A percentile compares a stretch with the other conserved stretches of the same genome.
These are phyloP conservation scores for Rutstroemia sp. DNA, from an alignment of 2,329 filamentous ascomycete species.

Conservation along the genomic window DNA sequence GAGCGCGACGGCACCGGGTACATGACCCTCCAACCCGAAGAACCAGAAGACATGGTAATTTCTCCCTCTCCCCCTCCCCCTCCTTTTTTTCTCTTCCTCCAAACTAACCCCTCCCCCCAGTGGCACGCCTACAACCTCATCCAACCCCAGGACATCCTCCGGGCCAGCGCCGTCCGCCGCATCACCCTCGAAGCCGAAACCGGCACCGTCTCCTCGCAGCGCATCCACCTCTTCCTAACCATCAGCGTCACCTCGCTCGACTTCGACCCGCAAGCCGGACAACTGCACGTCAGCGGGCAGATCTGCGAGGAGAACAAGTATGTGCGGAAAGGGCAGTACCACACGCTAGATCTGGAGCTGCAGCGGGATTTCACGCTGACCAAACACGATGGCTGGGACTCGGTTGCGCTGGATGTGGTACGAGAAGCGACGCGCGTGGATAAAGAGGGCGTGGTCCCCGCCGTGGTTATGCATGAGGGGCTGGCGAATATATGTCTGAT, in stretches of 20 bases:
- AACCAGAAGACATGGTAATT: slow-evolving; percentile 66
- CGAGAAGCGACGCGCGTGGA: slow-evolving; percentile 72
- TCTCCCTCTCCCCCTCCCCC: background rate
- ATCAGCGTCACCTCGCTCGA: slow-evolving; percentile 60
- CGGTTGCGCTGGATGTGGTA: slow-evolving; percentile 71
- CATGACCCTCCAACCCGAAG: slow-evolving; percentile 61
- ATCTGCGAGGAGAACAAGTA: slow-evolving; percentile 60
- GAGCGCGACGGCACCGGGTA: slow-evolving; percentile 58
- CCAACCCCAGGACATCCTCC: slow-evolving; percentile 54
- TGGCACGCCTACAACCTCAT: slow-evolving; percentile 74
- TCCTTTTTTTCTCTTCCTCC: no score
- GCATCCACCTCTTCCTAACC: slow-evolving; percentile 56
- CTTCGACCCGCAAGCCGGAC: slow-evolving; percentile 60
- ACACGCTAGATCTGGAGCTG: slow-evolving; percentile 77
- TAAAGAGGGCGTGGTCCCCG: slow-evolving; percentile 74
- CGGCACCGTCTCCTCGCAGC: slow-evolving; percentile 54
- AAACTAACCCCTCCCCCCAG: slow-evolving; percentile 30
- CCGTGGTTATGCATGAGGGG: slow-evolving; percentile 90
- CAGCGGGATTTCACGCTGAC: slow-evolving; percentile 82
- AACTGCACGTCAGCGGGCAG: slow-evolving; percentile 61
- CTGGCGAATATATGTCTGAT: slow-evolving; percentile 77
- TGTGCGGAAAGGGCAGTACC: slow-evolving; percentile 59
- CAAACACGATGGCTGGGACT: slow-evolving; percentile 85
- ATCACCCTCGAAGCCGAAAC: slow-evolving; percentile 51
- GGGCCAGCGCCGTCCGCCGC: slow-evolving; percentile 58